Percentiles rank a stretch among this genome's conserved stretches.
Evolutionary conservation across 768 basidiomycete species (phyloP).

Genomic region (Mrakia blollopis): DNA sequence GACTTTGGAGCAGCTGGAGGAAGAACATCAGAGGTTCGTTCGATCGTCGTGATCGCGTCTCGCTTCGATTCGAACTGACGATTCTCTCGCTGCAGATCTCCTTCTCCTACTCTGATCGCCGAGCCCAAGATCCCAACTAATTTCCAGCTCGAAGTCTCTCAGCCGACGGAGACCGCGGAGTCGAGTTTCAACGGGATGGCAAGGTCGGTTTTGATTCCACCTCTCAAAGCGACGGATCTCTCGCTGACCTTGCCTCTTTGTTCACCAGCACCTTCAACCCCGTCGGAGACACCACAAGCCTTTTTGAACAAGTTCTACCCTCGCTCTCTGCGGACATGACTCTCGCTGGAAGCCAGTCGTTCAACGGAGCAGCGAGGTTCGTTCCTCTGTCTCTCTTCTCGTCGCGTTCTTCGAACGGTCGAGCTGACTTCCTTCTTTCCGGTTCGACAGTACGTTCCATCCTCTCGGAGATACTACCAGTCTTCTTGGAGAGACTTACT

Average conservation of each 20-base stretch:
- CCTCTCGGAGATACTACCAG: not conserved
- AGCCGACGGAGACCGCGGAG: not conserved
- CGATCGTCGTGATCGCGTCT: not conserved
- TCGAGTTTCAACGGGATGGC: not conserved
- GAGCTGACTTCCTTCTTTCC: not conserved
- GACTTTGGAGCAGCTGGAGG: not conserved
- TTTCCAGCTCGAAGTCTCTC: not conserved
- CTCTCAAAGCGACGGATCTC: not conserved
- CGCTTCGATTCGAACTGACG: not conserved
- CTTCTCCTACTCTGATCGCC: not conserved
- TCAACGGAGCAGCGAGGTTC: not conserved
- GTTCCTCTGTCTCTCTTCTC: not conserved
- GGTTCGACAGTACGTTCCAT: not conserved
- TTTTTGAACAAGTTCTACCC: not conserved
- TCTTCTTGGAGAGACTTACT: not conserved
- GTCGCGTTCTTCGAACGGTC: not conserved
- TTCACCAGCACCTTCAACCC: not conserved
- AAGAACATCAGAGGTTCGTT: not conserved
- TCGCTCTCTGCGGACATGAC: not conserved
- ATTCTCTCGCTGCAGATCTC: not conserved
- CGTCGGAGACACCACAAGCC: not conserved
- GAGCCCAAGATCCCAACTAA: not conserved
- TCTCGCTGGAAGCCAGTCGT: not conserved
- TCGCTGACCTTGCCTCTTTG: not conserved
- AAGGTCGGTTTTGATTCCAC: not conserved